Percentiles rank a stretch among this genome's conserved stretches.
Evolutionary conservation across 1,284 basidiomycete genomes (phyloP).

Genomic region (Coriolopsis trogii): DNA sequence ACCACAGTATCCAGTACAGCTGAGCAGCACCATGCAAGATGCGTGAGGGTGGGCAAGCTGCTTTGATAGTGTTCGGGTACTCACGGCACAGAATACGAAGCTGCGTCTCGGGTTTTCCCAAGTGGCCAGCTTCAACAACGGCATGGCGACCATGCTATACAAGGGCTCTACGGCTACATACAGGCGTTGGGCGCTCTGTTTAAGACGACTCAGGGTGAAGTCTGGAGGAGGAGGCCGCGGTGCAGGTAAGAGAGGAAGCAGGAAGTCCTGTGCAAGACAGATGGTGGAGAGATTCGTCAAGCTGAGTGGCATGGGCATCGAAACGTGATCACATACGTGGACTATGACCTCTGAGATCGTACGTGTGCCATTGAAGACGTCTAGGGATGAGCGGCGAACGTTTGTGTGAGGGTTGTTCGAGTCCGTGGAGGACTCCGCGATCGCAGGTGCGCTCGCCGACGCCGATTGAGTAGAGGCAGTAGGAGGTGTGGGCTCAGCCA

Average conservation of each 20-base stretch:
- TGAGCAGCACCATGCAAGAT: constrained; percentile 28
- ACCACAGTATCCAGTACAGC: constrained; percentile 70
- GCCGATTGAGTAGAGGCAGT: neutral
- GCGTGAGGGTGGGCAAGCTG: neutral
- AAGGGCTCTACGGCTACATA: constrained; percentile 55
- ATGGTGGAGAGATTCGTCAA: too few species aligned
- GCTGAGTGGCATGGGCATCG: neutral
- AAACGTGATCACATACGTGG: constrained; percentile 3
- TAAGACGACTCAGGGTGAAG: constrained; percentile 57
- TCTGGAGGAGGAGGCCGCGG: constrained; percentile 39
- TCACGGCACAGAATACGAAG: constrained; percentile 51
- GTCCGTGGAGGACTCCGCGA: neutral
- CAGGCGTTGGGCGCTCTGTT: constrained; percentile 54
- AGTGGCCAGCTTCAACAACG: constrained; percentile 48
- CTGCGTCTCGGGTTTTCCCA: constrained; percentile 58
- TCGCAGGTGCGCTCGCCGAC: constrained; percentile 7
- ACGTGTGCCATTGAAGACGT: neutral
- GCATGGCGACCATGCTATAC: constrained; percentile 48
- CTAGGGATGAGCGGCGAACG: neutral
- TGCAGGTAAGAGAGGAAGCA: constrained; percentile 50
- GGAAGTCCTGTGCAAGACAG: constrained; percentile 38
- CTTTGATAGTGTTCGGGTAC: constrained; percentile 30
- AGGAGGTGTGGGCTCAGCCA: constrained; percentile 25
- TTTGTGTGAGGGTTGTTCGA: neutral
- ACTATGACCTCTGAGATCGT: constrained; percentile 17